A percentile compares a stretch with the other conserved stretches of the same genome.
Conservation (phyloP, 1,139 yeast genomes). For the Zygosaccharomyces pseudobailii region DNA sequence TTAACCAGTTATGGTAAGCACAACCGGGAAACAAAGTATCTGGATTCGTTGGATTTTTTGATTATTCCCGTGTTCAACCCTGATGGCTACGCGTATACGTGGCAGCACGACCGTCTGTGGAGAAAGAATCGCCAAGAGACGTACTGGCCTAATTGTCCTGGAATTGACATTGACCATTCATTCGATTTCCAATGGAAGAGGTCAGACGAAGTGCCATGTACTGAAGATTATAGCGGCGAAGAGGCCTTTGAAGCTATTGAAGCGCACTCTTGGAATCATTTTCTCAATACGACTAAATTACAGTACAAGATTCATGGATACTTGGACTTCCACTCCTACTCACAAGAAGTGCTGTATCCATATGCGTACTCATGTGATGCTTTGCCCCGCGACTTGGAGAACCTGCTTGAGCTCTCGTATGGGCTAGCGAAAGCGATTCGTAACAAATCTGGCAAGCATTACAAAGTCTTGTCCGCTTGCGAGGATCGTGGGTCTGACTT, state of each 20-base stretch:
- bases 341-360: conserved; percentile 79
- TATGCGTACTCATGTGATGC: conserved; percentile 74
- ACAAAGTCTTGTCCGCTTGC: conserved; percentile 73
- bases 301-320: conserved; percentile 67
- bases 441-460: conserved; percentile 54
- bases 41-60: conserved; percentile 58
- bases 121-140: conserved; percentile 82
- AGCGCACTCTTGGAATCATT: conserved; percentile 57
- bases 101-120: conserved; percentile 82
- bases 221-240: conserved; percentile 78
- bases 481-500: conserved; percentile 65
- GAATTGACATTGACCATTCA: conserved; percentile 84
- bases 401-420: conserved; percentile 72
- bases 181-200: conserved; percentile 70
- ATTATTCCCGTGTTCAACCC: conserved; percentile 84
- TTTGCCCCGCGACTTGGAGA: conserved; percentile 74
- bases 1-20: conserved; percentile 46
- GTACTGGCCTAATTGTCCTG: conserved; percentile 60
- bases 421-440: conserved; percentile 74
- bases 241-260: conserved; percentile 73
- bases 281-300: conserved; percentile 55
- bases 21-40: conserved; percentile 37
- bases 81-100: conserved; percentile 82
- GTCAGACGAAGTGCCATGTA: conserved; percentile 64
- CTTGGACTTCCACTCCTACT: conserved; percentile 77